Evolutionary conservation across 768 basidiomycete genomes (phyloP), one percentile per base, ranked within the genome.

Genomic region (Leccinum rimulosum): DNA sequence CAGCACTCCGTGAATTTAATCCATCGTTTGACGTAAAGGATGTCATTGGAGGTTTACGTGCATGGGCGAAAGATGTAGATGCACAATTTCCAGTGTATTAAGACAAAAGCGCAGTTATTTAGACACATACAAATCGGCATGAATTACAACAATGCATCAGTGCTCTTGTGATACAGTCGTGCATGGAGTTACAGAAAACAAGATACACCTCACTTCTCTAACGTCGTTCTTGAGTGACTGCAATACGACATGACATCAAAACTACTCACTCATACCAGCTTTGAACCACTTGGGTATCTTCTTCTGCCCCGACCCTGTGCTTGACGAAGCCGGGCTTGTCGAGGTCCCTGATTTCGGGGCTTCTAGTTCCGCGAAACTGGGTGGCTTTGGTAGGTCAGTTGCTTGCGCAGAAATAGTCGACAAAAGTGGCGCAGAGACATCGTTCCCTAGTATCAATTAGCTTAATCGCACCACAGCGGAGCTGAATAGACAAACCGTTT

Each of bases 241-340:
- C 3, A 7, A 43, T 4, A 17, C 17, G 35, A 33, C 12, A 12
- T 2, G 8, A 43, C 28, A 54, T 28, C 12, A 35, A 2, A 17
- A 33, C 6, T 43, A 70, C 84, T 68, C 63, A 87, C 87, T 86
- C 52, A 75, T 62, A 35, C 84, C 85, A 50, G 87, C 67, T 71
- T 90, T 92, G 28, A 93, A 66, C 91, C 89, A 93, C 67, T 91
- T 91, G 12, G 91, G 88, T 59, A 87, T 74, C 74, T 89, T 91
- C 73, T 78, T 83, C 55, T 57, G 61, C 31, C 79, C 82, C 56
- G 50, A 67, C 50, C 25, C 55, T 36, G 60, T 52, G 10, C 40
- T 61, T 48, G 48, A 55, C 36, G 52, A 58, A 50, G 52, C 27
- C 22, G 52, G 27, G 27, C 45, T 59, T 12, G 73, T 60, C 28